A percentile compares a stretch with the other conserved stretches of the same genome.
These are phyloP conservation scores for Microbotryum intermedium DNA, from an alignment of 1,284 basidiomycete species.

Conservation along the genomic window DNA sequence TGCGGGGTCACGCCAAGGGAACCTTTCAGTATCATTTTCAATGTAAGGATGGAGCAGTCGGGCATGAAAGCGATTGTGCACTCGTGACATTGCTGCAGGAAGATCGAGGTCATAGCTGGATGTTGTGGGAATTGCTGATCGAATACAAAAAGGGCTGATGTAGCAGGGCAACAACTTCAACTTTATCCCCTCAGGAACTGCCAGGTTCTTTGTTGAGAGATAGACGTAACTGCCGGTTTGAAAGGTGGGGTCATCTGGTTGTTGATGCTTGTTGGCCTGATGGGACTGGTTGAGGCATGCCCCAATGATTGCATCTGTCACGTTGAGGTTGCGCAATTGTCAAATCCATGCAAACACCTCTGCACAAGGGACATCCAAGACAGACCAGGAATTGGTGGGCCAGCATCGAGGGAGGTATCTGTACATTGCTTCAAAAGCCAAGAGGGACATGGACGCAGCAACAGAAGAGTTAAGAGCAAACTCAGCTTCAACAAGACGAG, in stretches of 20 bases:
- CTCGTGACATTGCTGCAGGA: neutral
- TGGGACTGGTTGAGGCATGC: constrained; percentile 1
- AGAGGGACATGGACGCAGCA: neutral
- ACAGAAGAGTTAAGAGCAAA: constrained; percentile 3
- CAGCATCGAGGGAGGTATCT: constrained; percentile 4
- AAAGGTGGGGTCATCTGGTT: neutral
- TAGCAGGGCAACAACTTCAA: constrained; percentile 2
- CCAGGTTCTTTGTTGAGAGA: neutral
- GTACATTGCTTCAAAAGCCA: constrained; percentile 3
- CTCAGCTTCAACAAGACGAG: neutral
- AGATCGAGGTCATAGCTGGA: neutral
- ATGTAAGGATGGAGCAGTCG: too few relatives aligned
- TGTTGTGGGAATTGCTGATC: neutral
- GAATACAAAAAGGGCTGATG: constrained; percentile 1
- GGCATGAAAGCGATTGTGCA: too few relatives aligned
- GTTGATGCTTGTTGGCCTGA: neutral
- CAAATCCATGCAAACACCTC: neutral
- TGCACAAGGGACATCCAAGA: neutral
- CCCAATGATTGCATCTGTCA: constrained; percentile 4
- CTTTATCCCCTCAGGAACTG: neutral
- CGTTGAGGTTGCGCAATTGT: neutral
- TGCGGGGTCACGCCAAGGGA: too few relatives aligned
- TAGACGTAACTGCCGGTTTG: neutral
- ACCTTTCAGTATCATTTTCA: too few relatives aligned
- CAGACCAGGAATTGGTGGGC: neutral